Conservation (phyloP, 805 yeast species). For the Maudiozyma barnettii region DNA sequence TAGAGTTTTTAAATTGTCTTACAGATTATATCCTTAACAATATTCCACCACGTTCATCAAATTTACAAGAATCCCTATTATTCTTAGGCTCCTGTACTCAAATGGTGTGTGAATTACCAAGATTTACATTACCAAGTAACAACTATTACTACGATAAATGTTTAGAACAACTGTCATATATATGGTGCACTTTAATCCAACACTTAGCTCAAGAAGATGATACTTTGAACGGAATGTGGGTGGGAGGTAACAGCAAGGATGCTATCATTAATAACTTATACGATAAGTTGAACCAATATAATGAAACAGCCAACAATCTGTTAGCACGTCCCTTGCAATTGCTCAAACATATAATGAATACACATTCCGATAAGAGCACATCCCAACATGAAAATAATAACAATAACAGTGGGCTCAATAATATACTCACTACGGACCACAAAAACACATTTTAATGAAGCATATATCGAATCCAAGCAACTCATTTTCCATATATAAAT, state of each 20-base stretch:
- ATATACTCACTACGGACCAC: too few species aligned
- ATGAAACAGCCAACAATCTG: slow-evolving; percentile 18
- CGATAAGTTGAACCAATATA: slow-evolving; percentile 17
- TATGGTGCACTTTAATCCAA: slow-evolving; percentile 26
- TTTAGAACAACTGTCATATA: slow-evolving; percentile 27
- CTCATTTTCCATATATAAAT: not conserved
- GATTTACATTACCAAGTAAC: slow-evolving; percentile 26
- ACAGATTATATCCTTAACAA: slow-evolving; percentile 26
- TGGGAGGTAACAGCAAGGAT: too few species aligned
- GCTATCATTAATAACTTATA: slow-evolving; percentile 12
- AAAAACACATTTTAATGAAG: too few species aligned
- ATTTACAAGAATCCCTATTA: slow-evolving; percentile 20
- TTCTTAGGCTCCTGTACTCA: slow-evolving; percentile 25
- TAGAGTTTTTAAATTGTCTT: slow-evolving; percentile 28
- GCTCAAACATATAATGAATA: slow-evolving; percentile 7
- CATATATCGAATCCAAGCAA: not conserved
- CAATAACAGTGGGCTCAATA: not conserved
- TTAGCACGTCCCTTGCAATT: slow-evolving; percentile 20
- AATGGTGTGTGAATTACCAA: slow-evolving; percentile 23
- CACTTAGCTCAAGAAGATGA: slow-evolving; percentile 18
- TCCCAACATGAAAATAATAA: not conserved
- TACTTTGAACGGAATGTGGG: slow-evolving; percentile 3
- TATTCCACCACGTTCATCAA: slow-evolving; percentile 26
- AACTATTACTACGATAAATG: slow-evolving; percentile 31
- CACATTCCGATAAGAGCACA: too few species aligned